Percentiles rank a stretch among this genome's conserved stretches.
phyloP scores from a whole-genome alignment of 371 early-diverging fungal genomes.

The Chytridium lagenaria region DNA sequence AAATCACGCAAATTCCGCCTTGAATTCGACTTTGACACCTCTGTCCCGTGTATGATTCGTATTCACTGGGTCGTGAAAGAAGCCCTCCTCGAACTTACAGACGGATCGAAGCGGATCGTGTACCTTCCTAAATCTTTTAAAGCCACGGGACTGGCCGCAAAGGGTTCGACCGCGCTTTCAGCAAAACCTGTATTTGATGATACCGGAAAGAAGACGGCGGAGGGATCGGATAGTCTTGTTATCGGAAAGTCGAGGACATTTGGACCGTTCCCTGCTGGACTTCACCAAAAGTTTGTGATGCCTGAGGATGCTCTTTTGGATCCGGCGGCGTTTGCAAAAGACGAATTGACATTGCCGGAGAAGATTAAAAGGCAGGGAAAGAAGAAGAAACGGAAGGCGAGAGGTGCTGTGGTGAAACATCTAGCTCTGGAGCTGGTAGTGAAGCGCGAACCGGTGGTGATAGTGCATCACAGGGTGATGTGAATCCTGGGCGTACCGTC shows the following conservation, averaged over 20 bases:
- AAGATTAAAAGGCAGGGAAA: not conserved
- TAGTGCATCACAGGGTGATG: no score
- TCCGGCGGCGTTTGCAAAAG: conserved; percentile 3
- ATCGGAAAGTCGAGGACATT: conserved; percentile 5
- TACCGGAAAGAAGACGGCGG: not conserved
- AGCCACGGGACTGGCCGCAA: not conserved
- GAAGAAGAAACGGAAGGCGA: not conserved
- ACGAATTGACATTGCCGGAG: conserved; percentile 15
- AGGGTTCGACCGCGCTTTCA: not conserved
- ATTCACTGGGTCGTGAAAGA: conserved; percentile 25
- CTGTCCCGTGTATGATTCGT: conserved; percentile 24
- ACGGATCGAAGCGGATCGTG: conserved; percentile 4
- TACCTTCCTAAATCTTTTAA: conserved; percentile 23
- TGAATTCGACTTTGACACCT: conserved; percentile 33
- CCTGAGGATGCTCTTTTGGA: conserved; percentile 28
- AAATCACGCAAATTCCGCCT: conserved; percentile 9
- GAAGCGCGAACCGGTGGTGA: no score
- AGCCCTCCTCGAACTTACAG: conserved; percentile 3
- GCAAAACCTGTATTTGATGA: not conserved
- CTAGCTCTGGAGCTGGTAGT: no score
- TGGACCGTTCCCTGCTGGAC: conserved; percentile 34
- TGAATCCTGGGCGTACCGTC: no score
- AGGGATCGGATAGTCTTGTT: not conserved
- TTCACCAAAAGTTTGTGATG: conserved; percentile 23
- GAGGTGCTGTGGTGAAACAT: no score